A percentile compares a stretch with the other conserved stretches of the same genome.
Conservation (phyloP, 345 rosid genomes). For the Laguncularia racemosa region DNA sequence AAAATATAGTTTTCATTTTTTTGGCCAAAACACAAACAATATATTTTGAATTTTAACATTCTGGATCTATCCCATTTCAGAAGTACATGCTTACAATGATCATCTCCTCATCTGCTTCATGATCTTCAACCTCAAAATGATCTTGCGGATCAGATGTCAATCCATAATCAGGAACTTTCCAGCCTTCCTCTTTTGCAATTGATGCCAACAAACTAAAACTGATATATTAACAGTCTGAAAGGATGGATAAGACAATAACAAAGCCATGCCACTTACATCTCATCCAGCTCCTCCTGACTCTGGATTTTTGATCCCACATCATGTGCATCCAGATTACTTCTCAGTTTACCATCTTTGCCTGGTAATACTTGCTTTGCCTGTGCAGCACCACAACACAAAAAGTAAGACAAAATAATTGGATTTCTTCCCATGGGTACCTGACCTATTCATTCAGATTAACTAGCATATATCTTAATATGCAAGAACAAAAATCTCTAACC, state of each 20-base stretch:
- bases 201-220: conserved; percentile 62
- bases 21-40: background rate
- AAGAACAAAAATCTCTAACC: no score
- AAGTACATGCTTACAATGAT: conserved; percentile 13
- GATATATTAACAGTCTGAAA: conserved; percentile 14
- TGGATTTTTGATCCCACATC: conserved; percentile 15
- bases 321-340: conserved; percentile 14
- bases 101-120: conserved; percentile 29
- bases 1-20: no score
- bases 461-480: no score
- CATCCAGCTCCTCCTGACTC: conserved; percentile 51
- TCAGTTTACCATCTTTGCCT: conserved; percentile 11
- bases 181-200: conserved; percentile 47
- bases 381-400: no score
- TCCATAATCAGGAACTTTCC: conserved; percentile 15
- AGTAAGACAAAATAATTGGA: no score
- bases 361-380: conserved; percentile 17
- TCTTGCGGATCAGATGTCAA: conserved; percentile 35
- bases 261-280: conserved; percentile 43
- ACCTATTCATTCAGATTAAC: no score
- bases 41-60: background rate
- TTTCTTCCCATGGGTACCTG: no score
- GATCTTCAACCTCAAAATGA: conserved; percentile 45
- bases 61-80: no score
- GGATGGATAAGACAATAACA: background rate